Conservation (phyloP, 495 filamentous ascomycete species). For the Hypoxylon trugodes region DNA sequence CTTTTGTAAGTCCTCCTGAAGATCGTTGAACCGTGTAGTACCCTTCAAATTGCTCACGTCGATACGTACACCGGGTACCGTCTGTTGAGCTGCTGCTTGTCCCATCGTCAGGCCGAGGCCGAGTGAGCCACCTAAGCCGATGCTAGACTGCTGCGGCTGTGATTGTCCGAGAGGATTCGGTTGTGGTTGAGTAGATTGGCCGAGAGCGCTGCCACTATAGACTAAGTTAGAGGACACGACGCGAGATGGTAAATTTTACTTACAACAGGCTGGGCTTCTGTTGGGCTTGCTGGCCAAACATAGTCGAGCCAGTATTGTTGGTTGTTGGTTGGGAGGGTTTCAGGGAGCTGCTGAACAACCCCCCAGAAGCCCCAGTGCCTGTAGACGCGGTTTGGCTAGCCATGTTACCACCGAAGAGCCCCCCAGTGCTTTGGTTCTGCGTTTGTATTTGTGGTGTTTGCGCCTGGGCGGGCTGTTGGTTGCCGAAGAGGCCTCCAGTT, state of each 20-base stretch:
- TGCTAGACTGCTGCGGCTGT: conserved; percentile 51
- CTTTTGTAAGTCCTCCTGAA: conserved; percentile 81
- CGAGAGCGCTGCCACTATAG: conserved; percentile 29
- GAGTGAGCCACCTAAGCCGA: conserved; percentile 41
- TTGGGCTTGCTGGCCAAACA: conserved; percentile 44
- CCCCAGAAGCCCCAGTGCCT: conserved; percentile 38
- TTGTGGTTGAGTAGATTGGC: conserved; percentile 38
- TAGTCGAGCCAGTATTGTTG: conserved; percentile 21
- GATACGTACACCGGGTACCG: conserved; percentile 76
- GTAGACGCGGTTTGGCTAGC: conserved; percentile 41
- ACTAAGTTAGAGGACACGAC: conserved; percentile 25
- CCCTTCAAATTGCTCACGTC: conserved; percentile 77
- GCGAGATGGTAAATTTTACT: conserved; percentile 34
- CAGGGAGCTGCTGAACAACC: conserved; percentile 44
- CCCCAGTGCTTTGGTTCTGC: conserved; percentile 48
- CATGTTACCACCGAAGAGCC: conserved; percentile 55
- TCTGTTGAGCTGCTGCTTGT: conserved; percentile 56
- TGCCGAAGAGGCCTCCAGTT: conserved; percentile 48
- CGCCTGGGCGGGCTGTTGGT: conserved; percentile 36
- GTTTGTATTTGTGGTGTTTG: conserved; percentile 41
- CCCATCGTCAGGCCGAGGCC: conserved; percentile 54
- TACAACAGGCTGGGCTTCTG: conserved; percentile 60
- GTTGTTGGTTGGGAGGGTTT: conserved; percentile 32
- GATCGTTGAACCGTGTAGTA: conserved; percentile 90
- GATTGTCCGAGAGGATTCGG: conserved; percentile 47